Conservation (phyloP, 306 rosid genomes). For the Castanea mollissima region DNA sequence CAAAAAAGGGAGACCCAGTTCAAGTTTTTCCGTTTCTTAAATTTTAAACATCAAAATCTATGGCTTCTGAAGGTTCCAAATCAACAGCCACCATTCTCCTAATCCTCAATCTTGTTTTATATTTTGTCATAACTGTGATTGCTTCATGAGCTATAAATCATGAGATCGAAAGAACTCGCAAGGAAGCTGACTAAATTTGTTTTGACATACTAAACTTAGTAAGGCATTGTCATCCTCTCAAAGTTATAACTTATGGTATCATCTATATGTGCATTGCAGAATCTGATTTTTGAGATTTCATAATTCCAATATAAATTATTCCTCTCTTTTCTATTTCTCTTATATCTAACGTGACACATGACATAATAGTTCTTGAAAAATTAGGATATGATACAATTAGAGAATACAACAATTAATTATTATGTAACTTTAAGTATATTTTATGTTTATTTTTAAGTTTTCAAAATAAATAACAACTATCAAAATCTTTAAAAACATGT, state of each 20-base stretch:
- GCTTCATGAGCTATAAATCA: constrained; percentile 89
- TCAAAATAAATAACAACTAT: not conserved
- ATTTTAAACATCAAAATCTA: constrained; percentile 31
- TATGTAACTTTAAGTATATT: not conserved
- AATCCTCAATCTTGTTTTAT: constrained; percentile 56
- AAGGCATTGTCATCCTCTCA: not conserved
- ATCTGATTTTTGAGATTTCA: constrained; percentile 52
- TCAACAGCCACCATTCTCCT: constrained; percentile 58
- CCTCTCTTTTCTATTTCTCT: not conserved
- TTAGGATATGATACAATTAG: too few species aligned
- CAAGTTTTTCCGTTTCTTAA: constrained; percentile 9
- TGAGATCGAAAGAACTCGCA: constrained; percentile 56
- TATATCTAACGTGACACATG: not conserved
- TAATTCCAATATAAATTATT: constrained; percentile 52
- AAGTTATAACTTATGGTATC: not conserved
- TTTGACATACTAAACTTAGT: not conserved
- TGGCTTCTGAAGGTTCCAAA: constrained; percentile 38
- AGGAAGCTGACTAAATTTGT: constrained; percentile 46
- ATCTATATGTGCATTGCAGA: constrained; percentile 45
- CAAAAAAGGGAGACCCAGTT: constrained; percentile 7
- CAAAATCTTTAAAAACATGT: too few species aligned
- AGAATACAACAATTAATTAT: too few species aligned
- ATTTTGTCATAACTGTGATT: constrained; percentile 56
- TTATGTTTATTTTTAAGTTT: not conserved
- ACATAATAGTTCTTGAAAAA: too few species aligned